A percentile compares a stretch with the other conserved stretches of the same genome.
phyloP scores from a whole-genome alignment of 176 grass and related monocot species.

The Dactylis glomerata region DNA sequence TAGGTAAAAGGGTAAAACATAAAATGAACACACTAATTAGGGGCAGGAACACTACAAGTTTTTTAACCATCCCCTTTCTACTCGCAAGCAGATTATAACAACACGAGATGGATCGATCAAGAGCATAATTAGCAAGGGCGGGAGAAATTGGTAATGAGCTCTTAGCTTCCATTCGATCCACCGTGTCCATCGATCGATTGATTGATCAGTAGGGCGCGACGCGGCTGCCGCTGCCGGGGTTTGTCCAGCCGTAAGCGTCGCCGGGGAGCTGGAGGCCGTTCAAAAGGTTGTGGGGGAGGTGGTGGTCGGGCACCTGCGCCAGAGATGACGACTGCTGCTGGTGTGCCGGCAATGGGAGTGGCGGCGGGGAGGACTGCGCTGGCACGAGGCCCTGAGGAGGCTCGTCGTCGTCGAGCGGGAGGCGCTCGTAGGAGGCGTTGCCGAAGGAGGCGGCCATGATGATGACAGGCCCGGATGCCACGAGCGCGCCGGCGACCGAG shows the following conservation, averaged over 20 bases:
- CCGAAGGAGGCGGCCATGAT: slow-evolving; percentile 92
- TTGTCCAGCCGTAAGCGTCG: slow-evolving; percentile 53
- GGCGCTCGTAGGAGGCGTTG: slow-evolving; percentile 90
- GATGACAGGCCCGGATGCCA: slow-evolving; percentile 69
- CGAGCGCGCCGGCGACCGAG: slow-evolving; percentile 60
- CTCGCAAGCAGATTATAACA: slow-evolving; percentile 23
- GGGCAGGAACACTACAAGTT: not conserved
- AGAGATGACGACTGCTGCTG: slow-evolving; percentile 7
- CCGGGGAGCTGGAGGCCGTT: slow-evolving; percentile 63
- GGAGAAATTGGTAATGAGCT: slow-evolving; percentile 2
- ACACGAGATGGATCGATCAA: not conserved
- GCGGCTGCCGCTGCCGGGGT: slow-evolving; percentile 33
- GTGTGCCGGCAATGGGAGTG: slow-evolving; percentile 30
- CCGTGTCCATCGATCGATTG: not conserved
- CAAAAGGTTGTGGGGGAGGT: slow-evolving; percentile 58
- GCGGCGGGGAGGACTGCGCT: slow-evolving; percentile 53
- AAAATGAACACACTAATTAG: slow-evolving; percentile 5
- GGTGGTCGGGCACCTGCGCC: slow-evolving; percentile 5
- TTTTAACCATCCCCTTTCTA: slow-evolving; percentile 13
- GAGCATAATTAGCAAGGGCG: slow-evolving; percentile 26
- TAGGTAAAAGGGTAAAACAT: not conserved
- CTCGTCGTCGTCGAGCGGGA: slow-evolving; percentile 84
- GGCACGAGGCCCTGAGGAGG: slow-evolving; percentile 18
- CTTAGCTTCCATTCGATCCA: slow-evolving; percentile 37
- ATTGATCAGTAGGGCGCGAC: slow-evolving; percentile 48